A percentile compares a stretch with the other conserved stretches of the same genome.
Evolutionary conservation across 1,284 basidiomycete genomes (phyloP).

Genomic region (Ceratobasidium sp.): DNA sequence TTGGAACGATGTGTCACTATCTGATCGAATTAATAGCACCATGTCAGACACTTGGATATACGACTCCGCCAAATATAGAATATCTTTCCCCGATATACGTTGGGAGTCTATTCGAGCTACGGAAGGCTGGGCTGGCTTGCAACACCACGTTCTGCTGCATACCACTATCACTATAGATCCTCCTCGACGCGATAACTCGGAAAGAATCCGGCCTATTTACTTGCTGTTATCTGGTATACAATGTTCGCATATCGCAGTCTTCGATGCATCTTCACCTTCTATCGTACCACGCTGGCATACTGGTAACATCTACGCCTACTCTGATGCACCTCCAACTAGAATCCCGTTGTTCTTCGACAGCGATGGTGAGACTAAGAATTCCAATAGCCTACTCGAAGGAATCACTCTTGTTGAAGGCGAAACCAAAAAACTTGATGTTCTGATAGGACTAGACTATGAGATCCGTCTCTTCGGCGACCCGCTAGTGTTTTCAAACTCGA

Average conservation of each 20-base stretch:
- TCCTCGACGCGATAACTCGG: conserved; percentile 54
- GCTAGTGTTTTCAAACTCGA: conserved; percentile 55
- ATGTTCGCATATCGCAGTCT: conserved; percentile 76
- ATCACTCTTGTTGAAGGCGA: background rate
- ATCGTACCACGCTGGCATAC: conserved; percentile 72
- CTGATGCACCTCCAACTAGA: conserved; percentile 64
- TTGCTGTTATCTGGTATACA: conserved; percentile 67
- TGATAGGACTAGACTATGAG: conserved; percentile 82
- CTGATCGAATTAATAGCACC: too few relatives aligned
- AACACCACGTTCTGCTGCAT: conserved; percentile 78
- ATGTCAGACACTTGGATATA: conserved; percentile 52
- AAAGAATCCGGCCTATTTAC: conserved; percentile 54
- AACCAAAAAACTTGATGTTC: conserved; percentile 62
- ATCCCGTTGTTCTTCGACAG: conserved; percentile 64
- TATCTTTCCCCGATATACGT: conserved; percentile 72
- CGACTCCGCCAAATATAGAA: conserved; percentile 64
- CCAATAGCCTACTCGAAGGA: background rate
- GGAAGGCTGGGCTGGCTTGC: conserved; percentile 86
- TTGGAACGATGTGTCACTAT: conserved; percentile 64
- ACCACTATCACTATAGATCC: conserved; percentile 72
- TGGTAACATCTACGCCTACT: conserved; percentile 80
- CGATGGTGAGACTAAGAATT: background rate
- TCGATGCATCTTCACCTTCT: conserved; percentile 60
- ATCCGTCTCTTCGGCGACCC: conserved; percentile 86
- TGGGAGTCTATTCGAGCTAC: conserved; percentile 78